Percentiles rank a stretch among this genome's conserved stretches.
Conservation (phyloP, 371 early-diverging fungal genomes). For the Zopfochytrium polystomum region DNA sequence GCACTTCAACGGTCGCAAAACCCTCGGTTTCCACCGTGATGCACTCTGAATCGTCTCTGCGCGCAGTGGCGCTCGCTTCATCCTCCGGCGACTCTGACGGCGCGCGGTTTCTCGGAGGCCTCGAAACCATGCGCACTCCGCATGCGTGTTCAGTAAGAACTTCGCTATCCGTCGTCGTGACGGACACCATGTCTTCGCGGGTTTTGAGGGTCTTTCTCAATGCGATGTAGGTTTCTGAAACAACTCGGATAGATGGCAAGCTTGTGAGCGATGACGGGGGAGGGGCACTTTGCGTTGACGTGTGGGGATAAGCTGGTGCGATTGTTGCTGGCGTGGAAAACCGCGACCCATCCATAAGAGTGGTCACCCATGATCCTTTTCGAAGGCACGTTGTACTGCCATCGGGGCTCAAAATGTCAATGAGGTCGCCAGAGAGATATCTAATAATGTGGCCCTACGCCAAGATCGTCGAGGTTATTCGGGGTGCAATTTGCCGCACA, state of each 20-base stretch:
- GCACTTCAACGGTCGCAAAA: not conserved
- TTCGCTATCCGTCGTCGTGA: conserved; percentile 22
- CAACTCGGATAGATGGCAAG: conserved; percentile 11
- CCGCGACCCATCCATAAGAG: conserved; percentile 13
- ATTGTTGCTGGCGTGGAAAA: conserved; percentile 1
- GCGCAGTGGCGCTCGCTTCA: no score
- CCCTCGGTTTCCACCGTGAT: not conserved
- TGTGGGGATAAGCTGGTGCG: not conserved
- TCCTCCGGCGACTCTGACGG: not conserved
- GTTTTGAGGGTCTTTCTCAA: conserved; percentile 18
- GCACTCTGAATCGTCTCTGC: no score
- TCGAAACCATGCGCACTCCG: conserved; percentile 11
- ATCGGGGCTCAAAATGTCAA: conserved; percentile 24
- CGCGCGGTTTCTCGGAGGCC: not conserved
- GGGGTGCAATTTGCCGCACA: conserved; percentile 3
- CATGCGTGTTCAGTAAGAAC: conserved; percentile 30
- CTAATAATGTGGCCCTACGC: conserved; percentile 29
- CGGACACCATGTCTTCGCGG: conserved; percentile 36
- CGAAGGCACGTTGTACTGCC: conserved; percentile 21
- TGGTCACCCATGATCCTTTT: conserved; percentile 27
- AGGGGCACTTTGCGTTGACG: not conserved
- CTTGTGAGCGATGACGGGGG: no score
- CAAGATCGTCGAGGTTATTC: no score
- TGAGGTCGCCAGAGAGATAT: conserved; percentile 16
- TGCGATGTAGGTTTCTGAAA: conserved; percentile 25